Evolutionary conservation across 2,329 filamentous ascomycete genomes (phyloP).

Genomic region (Ilyonectria sp.): DNA sequence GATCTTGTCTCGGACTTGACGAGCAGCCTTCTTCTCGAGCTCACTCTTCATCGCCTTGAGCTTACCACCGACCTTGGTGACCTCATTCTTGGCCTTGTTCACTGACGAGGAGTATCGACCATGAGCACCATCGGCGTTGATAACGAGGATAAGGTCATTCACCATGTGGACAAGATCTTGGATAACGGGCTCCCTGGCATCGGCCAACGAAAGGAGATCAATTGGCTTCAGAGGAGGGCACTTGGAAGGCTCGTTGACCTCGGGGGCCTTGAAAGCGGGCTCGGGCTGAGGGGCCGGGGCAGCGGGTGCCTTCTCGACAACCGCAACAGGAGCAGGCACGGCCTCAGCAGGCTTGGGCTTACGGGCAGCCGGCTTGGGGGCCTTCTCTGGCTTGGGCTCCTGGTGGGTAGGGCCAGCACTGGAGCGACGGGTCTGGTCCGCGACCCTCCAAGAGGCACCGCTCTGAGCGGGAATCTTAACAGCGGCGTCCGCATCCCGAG

Average conservation of each 20-base stretch:
- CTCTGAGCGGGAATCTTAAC: slow-evolving; percentile 89
- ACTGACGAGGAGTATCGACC: slow-evolving; percentile 85
- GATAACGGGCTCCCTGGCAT: slow-evolving; percentile 88
- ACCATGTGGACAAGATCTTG: slow-evolving; percentile 95
- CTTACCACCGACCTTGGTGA: slow-evolving; percentile 83
- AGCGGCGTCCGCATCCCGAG: slow-evolving; percentile 74
- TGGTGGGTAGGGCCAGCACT: slow-evolving; percentile 65
- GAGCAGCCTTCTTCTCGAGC: slow-evolving; percentile 79
- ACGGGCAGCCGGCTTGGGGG: slow-evolving; percentile 51
- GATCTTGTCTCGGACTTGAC: slow-evolving; percentile 79
- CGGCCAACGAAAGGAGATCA: slow-evolving; percentile 81
- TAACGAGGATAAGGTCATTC: slow-evolving; percentile 94
- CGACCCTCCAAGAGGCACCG: slow-evolving; percentile 85
- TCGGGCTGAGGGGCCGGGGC: slow-evolving; percentile 45
- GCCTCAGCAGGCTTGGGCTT: slow-evolving; percentile 46
- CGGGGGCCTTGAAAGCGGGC: slow-evolving; percentile 66
- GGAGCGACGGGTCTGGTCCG: slow-evolving; percentile 75
- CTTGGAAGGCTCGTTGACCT: slow-evolving; percentile 76
- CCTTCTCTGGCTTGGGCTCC: slow-evolving; percentile 47
- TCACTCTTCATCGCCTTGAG: slow-evolving; percentile 81
- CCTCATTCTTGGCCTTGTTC: slow-evolving; percentile 86
- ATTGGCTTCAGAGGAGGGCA: slow-evolving; percentile 78
- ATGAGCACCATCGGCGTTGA: slow-evolving; percentile 88
- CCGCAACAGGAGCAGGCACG: slow-evolving; percentile 47
- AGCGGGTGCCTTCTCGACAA: slow-evolving; percentile 51